Percentiles rank a stretch among this genome's conserved stretches.
Evolutionary conservation across 2,329 filamentous ascomycete species (phyloP).

Genomic region (Curvularia lunata): DNA sequence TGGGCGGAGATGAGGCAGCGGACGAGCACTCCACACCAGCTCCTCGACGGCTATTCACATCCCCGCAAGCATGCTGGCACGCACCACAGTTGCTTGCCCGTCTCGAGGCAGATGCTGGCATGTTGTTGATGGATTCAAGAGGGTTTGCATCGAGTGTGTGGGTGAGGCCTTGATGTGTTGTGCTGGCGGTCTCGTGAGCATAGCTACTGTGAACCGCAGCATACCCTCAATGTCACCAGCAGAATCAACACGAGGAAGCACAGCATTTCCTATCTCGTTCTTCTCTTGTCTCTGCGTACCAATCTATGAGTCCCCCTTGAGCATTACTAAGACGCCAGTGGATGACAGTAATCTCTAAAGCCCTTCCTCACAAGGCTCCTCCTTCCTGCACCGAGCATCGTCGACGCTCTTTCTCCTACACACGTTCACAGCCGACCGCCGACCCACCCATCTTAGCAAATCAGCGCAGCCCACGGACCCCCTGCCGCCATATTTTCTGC

Average conservation of each 20-base stretch:
- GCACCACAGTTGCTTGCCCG: not conserved
- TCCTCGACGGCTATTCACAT: conserved; percentile 7
- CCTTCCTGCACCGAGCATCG: conserved; percentile 20
- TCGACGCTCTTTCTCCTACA: conserved; percentile 20
- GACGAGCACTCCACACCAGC: conserved; percentile 8
- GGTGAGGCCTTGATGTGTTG: not conserved
- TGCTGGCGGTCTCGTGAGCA: conserved; percentile 3
- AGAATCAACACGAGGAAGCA: conserved; percentile 2
- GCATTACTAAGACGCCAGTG: conserved; percentile 29
- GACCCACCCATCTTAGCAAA: conserved; percentile 26
- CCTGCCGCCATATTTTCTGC: conserved; percentile 18
- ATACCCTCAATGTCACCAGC: conserved; percentile 3
- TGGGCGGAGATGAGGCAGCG: conserved; percentile 13
- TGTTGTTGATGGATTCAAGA: not conserved
- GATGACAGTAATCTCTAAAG: conserved; percentile 40
- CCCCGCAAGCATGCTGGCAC: not conserved
- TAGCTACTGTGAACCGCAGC: conserved; percentile 7
- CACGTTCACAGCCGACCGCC: conserved; percentile 13
- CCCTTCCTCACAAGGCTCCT: conserved; percentile 26
- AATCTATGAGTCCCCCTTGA: conserved; percentile 6
- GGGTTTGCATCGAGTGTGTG: conserved; percentile 2
- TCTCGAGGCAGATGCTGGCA: conserved; percentile 4
- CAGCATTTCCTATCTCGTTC: conserved; percentile 8
- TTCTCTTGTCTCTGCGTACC: conserved; percentile 5
- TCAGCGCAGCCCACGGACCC: conserved; percentile 14